Conservation (phyloP, 139 green algal genomes). For the Mesotaenium endlicherianum region DNA sequence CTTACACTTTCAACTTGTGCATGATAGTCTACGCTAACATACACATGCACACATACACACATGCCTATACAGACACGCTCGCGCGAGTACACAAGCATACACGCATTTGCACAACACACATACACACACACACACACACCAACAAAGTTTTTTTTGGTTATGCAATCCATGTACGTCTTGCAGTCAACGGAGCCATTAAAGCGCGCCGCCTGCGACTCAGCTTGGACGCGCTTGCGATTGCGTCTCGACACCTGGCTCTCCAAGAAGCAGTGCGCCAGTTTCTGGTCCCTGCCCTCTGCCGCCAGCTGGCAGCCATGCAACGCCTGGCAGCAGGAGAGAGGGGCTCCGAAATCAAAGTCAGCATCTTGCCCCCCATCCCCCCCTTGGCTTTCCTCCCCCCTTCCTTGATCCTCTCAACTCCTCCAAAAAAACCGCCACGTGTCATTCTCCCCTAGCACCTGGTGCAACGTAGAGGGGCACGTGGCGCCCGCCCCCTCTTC, state of each 20-base stretch:
- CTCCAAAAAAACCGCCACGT: neutral
- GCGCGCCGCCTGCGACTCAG: neutral
- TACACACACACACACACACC: too few species aligned
- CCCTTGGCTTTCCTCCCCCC: too few species aligned
- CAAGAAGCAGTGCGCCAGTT: neutral
- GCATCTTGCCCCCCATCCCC: too few species aligned
- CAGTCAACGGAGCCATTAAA: neutral
- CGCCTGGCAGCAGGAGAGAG: neutral
- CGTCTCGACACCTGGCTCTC: neutral
- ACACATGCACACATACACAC: too few species aligned
- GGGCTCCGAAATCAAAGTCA: neutral
- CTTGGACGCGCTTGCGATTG: neutral
- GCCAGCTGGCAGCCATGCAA: neutral
- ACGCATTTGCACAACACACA: too few species aligned
- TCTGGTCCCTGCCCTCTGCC: neutral
- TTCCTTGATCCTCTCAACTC: neutral
- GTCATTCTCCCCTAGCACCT: neutral
- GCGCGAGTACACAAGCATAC: too few species aligned
- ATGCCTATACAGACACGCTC: too few species aligned
- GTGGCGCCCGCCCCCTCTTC: neutral
- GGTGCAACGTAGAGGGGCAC: neutral
- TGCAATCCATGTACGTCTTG: too few species aligned
- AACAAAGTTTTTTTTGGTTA: too few species aligned
- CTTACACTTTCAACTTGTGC: too few species aligned
- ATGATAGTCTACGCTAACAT: too few species aligned